phyloP scores from a whole-genome alignment of 2,329 filamentous ascomycete species.

The Aureobasidium musti region DNA sequence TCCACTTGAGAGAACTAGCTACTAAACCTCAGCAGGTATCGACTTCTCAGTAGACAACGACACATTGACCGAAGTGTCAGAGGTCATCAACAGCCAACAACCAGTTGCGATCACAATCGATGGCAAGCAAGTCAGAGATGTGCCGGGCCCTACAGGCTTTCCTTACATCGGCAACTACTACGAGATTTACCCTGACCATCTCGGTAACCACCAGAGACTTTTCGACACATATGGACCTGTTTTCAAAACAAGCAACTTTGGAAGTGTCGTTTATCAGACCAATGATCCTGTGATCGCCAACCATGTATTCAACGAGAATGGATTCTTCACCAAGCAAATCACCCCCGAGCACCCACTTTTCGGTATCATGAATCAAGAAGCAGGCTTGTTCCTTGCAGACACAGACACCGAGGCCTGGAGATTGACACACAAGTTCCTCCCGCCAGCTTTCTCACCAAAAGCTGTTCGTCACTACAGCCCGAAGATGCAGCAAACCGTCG shows the following conservation, averaged over 20 bases:
- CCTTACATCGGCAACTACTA: constrained; percentile 44
- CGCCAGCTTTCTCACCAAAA: constrained; percentile 60
- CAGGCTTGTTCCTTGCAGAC: constrained; percentile 45
- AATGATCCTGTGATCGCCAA: constrained; percentile 44
- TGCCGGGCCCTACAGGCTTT: constrained; percentile 44
- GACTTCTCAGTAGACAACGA: constrained; percentile 19
- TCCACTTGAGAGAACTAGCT: not conserved
- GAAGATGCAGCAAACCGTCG: constrained; percentile 58
- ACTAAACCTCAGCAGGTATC: constrained; percentile 31
- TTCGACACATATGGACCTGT: constrained; percentile 46
- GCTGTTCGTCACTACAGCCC: constrained; percentile 63
- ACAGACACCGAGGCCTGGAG: constrained; percentile 56
- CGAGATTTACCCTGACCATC: constrained; percentile 47
- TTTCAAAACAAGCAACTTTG: constrained; percentile 45
- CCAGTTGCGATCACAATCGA: constrained; percentile 51
- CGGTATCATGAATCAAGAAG: constrained; percentile 40
- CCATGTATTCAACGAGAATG: constrained; percentile 41
- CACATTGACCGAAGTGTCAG: constrained; percentile 19
- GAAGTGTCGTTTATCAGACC: constrained; percentile 41
- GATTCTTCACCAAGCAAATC: constrained; percentile 49
- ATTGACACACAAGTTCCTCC: constrained; percentile 62
- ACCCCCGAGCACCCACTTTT: constrained; percentile 40
- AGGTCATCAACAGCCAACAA: constrained; percentile 32
- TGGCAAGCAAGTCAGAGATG: constrained; percentile 51
- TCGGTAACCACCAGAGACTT: constrained; percentile 47